Evolutionary conservation across 2,329 filamentous ascomycete genomes (phyloP), one percentile per base, ranked within the genome.

Genomic region (Fusarium anguioides): DNA sequence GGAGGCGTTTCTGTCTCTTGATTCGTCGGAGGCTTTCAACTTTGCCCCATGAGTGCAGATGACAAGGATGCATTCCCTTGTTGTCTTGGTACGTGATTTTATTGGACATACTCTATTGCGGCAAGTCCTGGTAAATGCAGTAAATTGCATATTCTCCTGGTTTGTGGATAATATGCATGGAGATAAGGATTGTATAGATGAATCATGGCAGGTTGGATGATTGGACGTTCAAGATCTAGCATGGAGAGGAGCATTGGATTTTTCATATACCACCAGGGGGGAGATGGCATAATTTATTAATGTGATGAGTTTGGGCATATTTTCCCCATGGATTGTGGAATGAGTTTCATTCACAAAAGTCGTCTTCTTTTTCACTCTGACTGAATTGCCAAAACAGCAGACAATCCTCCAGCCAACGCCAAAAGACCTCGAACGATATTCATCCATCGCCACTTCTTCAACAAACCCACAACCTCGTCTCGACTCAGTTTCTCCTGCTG

Each of bases 1-100:
- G 71, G 75, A 76, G 42, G 72, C 75, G 1, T 76, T 76, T 40
- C 37, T 76, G 37, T 76, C 74, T 24, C 71, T 76, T 20, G 74
- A 76, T 20, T 64, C 75, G 17, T 64, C 68, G 21, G 74, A 74
- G 36, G 61, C 60, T 11, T 73, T 72, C 31, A 72, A 70, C 35
- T 74, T 72, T 60, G 66, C 66, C 9, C 55, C 63, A 35, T 72
- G 36, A 57, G 12, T 23, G 14, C 27, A 53, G 23, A 14, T 20
- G 26, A n/a, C 20, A 23, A n/a, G 31, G 31, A 5, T 50, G 5
- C 10, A n/a, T n/a, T n/a, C n/a, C n/a, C 40, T 27, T 20, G 12
- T 21, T 39, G 3, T 15, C 18, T 39, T 9, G n/a, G 33, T 29
- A 18, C 8, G 24, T 42, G 20, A 21, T 49, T 8, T 29, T 3